Evolutionary conservation across 441 rosid species (phyloP).

Genomic region (Breynia disticha): DNA sequence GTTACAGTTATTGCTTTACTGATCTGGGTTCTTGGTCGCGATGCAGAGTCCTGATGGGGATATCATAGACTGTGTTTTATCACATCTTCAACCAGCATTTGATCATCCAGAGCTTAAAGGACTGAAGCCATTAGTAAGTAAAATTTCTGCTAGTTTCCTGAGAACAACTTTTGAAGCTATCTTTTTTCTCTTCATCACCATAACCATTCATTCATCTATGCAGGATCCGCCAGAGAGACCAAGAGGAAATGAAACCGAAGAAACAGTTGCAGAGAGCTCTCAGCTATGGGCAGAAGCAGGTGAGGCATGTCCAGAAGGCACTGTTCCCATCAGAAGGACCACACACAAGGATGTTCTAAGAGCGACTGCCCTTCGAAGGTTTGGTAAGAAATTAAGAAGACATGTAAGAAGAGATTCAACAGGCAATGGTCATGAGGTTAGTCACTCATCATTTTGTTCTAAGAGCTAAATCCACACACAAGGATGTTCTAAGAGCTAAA

Average conservation of each 20-base stretch:
- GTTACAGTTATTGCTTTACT: neutral
- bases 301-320: constrained; percentile 77
- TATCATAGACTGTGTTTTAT: constrained; percentile 57
- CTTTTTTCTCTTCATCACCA: neutral
- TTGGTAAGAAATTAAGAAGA: constrained; percentile 59
- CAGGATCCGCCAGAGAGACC: constrained; percentile 87
- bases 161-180: neutral
- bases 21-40: constrained; percentile 6
- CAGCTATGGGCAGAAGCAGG: constrained; percentile 74
- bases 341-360: constrained; percentile 62
- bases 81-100: constrained; percentile 85
- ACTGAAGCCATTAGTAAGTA: constrained; percentile 52
- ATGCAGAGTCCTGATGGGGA: constrained; percentile 91
- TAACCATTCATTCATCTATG: neutral
- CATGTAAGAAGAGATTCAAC: constrained; percentile 65
- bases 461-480: neutral
- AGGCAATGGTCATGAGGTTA: constrained; percentile 79
- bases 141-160: neutral
- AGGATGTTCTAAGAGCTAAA: too few species aligned
- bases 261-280: constrained; percentile 24
- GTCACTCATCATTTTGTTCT: constrained; percentile 9
- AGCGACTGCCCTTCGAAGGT: constrained; percentile 50
- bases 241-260: constrained; percentile 27
- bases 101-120: constrained; percentile 77
- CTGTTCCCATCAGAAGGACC: constrained; percentile 78